phyloP scores from a whole-genome alignment of 2,329 filamentous ascomycete species.

The Metarhizium humberi region DNA sequence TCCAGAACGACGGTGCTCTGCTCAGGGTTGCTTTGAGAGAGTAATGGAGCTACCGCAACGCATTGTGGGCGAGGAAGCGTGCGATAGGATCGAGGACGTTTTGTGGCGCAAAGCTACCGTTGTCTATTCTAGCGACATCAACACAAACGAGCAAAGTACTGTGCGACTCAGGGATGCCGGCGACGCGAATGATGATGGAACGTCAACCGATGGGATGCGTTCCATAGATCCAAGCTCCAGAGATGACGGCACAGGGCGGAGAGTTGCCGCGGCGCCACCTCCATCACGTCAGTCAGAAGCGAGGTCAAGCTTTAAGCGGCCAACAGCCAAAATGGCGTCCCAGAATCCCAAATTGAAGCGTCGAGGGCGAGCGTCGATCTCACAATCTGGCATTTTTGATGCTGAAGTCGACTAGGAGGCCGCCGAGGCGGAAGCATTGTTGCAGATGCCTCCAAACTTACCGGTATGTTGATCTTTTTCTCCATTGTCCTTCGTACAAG shows the following conservation, averaged over 20 bases:
- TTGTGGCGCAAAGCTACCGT: background rate
- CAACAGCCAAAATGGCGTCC: background rate
- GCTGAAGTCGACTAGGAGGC: too few relatives aligned
- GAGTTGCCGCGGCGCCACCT: background rate
- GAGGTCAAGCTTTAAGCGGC: background rate
- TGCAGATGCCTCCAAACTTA: rapidly evolving
- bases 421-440: too few relatives aligned
- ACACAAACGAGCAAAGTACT: constrained; percentile 1
- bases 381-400: too few relatives aligned
- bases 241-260: background rate
- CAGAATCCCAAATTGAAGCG: constrained; percentile 1
- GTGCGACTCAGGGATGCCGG: background rate
- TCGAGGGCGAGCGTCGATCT: background rate
- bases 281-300: background rate
- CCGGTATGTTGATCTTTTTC: too few relatives aligned
- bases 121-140: background rate
- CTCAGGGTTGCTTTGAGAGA: background rate
- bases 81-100: background rate
- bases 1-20: background rate
- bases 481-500: too few relatives aligned
- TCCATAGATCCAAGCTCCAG: too few relatives aligned
- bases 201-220: background rate
- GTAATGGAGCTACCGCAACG: background rate
- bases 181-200: background rate
- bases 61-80: background rate